Conservation (phyloP, 192 early-diverging fungal species). For the Coemansia sp. region DNA sequence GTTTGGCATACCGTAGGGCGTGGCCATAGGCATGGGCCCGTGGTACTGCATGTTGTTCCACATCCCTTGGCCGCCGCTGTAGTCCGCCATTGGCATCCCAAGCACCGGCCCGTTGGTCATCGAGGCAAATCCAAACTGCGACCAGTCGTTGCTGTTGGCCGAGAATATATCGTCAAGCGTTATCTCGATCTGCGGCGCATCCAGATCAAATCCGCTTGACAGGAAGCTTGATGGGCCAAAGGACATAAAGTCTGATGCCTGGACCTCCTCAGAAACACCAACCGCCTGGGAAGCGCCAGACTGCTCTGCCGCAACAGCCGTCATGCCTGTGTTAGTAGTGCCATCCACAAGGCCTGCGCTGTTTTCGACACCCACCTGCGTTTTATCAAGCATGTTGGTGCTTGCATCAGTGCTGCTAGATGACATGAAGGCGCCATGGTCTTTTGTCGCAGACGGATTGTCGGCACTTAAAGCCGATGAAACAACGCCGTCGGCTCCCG, state of each 20-base stretch:
- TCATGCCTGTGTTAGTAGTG: neutral
- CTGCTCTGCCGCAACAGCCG: neutral
- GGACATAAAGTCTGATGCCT: conserved; percentile 56
- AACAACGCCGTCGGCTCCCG: neutral
- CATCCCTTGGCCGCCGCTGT: conserved; percentile 29
- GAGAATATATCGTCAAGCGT: conserved; percentile 57
- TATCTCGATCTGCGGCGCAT: conserved; percentile 57
- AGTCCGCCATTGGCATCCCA: conserved; percentile 45
- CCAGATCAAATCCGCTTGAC: conserved; percentile 52
- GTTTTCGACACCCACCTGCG: neutral
- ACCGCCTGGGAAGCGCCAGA: conserved; percentile 8
- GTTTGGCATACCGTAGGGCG: conserved; percentile 28
- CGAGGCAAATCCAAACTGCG: conserved; percentile 47
- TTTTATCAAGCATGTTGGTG: neutral
- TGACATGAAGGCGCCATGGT: neutral
- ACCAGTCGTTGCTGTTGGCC: conserved; percentile 46
- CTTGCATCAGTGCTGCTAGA: conserved; percentile 1
- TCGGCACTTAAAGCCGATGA: neutral
- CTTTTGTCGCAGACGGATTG: neutral
- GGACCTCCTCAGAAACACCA: conserved; percentile 23
- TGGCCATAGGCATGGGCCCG: conserved; percentile 28
- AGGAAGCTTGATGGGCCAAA: conserved; percentile 55
- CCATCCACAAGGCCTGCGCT: conserved; percentile 5
- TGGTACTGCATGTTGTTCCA: conserved; percentile 45
- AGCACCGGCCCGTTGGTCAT: conserved; percentile 29